Percentiles rank a stretch among this genome's conserved stretches.
Evolutionary conservation across 1,284 basidiomycete genomes (phyloP).

Genomic region (Anthracocystis panici-leucophaei): DNA sequence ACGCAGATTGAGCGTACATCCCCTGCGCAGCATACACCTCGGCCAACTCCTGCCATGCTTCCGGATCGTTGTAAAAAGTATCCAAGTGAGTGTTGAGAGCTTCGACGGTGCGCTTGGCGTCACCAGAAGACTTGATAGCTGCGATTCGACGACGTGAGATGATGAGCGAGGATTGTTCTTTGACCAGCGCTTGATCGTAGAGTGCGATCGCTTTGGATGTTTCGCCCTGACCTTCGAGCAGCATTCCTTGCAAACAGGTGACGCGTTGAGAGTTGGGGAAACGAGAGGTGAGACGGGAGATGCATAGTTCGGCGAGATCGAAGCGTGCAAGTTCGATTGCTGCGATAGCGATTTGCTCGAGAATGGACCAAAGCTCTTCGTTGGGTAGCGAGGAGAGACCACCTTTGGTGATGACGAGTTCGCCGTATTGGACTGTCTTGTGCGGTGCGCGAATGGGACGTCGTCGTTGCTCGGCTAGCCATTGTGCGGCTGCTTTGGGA

Average conservation of each 20-base stretch:
- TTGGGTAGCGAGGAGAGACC: conserved; percentile 72
- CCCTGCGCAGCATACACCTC: conserved; percentile 84
- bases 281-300: conserved; percentile 77
- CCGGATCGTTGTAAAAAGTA: conserved; percentile 90
- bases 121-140: conserved; percentile 70
- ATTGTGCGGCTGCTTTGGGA: conserved; percentile 49
- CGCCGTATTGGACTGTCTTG: conserved; percentile 78
- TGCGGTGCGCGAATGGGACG: conserved; percentile 75
- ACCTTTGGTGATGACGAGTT: conserved; percentile 73
- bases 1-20: conserved; percentile 79
- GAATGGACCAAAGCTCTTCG: conserved; percentile 77
- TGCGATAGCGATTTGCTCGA: conserved; percentile 89
- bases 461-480: conserved; percentile 57
- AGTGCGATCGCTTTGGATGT: conserved; percentile 74
- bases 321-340: conserved; percentile 84
- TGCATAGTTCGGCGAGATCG: conserved; percentile 83
- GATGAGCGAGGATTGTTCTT: conserved; percentile 80
- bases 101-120: conserved; percentile 75
- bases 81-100: conserved; percentile 86
- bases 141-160: conserved; percentile 87
- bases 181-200: conserved; percentile 78
- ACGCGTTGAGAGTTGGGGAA: conserved; percentile 88
- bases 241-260: conserved; percentile 83
- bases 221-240: conserved; percentile 80
- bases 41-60: conserved; percentile 93